phyloP scores from a whole-genome alignment of 306 rosid genomes.

The Vigna unguiculata region DNA sequence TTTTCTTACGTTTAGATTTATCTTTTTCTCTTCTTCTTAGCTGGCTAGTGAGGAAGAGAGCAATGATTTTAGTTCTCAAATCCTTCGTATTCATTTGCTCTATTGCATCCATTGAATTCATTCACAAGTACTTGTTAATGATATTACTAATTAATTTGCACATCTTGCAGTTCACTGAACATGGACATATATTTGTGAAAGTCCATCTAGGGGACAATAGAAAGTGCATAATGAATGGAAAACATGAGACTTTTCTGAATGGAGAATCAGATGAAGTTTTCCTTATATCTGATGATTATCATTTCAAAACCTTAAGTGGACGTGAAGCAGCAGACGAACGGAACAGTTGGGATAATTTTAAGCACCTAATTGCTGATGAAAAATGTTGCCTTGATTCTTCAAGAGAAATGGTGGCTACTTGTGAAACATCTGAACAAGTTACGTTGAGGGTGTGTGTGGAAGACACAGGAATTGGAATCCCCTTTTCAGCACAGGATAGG shows the following conservation, averaged over 20 bases:
- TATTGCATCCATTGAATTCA: background rate
- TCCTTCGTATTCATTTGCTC: constrained; percentile 18
- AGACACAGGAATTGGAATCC: constrained; percentile 95
- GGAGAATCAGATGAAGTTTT: constrained; percentile 62
- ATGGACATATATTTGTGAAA: constrained; percentile 87
- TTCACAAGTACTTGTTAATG: constrained; percentile 35
- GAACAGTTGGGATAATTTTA: constrained; percentile 78
- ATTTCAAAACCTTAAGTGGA: constrained; percentile 79
- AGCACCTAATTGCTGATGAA: constrained; percentile 63
- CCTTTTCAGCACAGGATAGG: constrained; percentile 73
- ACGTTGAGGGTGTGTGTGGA: constrained; percentile 82
- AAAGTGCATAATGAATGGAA: constrained; percentile 52
- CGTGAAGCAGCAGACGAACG: constrained; percentile 82
- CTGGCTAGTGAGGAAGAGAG: background rate
- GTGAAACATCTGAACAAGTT: constrained; percentile 60
- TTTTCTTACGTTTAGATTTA: background rate
- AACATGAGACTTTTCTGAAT: constrained; percentile 53
- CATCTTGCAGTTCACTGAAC: constrained; percentile 84
- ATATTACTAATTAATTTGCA: constrained; percentile 29
- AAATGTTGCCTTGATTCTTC: constrained; percentile 55
- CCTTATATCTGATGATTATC: constrained; percentile 49
- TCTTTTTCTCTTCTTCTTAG: background rate
- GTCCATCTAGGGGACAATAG: constrained; percentile 70
- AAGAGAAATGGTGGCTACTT: constrained; percentile 28
- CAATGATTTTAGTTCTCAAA: constrained; percentile 12